These are phyloP conservation scores for Candida silvatica DNA, from an alignment of 805 yeast species.

Conservation along the genomic window DNA sequence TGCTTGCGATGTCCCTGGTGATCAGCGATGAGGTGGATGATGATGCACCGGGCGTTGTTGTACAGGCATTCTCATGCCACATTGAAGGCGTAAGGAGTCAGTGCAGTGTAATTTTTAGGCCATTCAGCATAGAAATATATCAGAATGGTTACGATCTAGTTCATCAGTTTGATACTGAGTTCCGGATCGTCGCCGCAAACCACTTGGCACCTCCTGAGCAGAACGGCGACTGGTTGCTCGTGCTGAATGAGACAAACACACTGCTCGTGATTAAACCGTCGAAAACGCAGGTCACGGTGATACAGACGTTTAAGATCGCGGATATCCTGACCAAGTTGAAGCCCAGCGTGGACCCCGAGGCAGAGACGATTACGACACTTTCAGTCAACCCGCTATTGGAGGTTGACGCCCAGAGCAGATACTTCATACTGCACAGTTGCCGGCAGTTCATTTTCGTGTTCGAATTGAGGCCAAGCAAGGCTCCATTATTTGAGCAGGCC, in stretches of 20 bases:
- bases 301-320: constrained; percentile 11
- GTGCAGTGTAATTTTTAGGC: too few relatives aligned
- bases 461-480: constrained; percentile 14
- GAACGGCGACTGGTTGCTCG: constrained; percentile 14
- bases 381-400: constrained; percentile 12
- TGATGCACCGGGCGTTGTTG: too few relatives aligned
- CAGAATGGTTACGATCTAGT: too few relatives aligned
- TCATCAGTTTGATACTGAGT: constrained; percentile 1
- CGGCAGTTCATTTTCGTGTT: constrained; percentile 13
- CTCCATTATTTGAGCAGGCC: constrained; percentile 11
- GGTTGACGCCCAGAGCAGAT: constrained; percentile 14
- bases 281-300: constrained; percentile 6
- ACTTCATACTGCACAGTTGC: constrained; percentile 12
- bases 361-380: constrained; percentile 1
- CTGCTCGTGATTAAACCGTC: constrained; percentile 12
- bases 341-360: not conserved
- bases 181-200: constrained; percentile 11
- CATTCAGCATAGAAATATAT: too few relatives aligned
- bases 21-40: too few relatives aligned
- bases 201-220: constrained; percentile 13
- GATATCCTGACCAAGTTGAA: constrained; percentile 2
- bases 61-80: too few relatives aligned
- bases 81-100: too few relatives aligned
- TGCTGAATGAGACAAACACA: constrained; percentile 16
- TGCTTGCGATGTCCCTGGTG: too few relatives aligned